Evolutionary conservation across 345 rosid species (phyloP).

Genomic region (Eucalyptus curtisii): DNA sequence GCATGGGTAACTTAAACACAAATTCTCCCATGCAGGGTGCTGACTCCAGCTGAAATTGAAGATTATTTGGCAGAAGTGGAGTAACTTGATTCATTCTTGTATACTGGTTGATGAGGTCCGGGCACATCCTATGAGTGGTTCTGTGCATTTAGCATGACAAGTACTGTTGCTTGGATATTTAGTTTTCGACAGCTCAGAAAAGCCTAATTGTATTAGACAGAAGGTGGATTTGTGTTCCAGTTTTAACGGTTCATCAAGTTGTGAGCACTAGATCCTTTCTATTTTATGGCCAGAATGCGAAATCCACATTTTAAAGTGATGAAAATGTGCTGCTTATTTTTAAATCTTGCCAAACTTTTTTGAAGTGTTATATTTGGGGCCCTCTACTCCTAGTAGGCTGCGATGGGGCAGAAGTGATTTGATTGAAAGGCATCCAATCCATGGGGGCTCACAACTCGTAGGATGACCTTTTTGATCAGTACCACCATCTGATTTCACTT

Average conservation of each 20-base stretch:
- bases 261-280: background rate
- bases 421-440: background rate
- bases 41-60: slow-evolving; percentile 70
- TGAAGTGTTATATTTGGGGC: background rate
- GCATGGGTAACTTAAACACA: background rate
- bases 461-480: background rate
- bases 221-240: background rate
- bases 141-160: background rate
- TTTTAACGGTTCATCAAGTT: background rate
- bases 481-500: background rate
- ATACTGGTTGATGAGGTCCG: background rate
- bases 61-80: slow-evolving; percentile 33
- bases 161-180: background rate
- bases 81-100: slow-evolving; percentile 6
- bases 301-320: background rate
- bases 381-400: background rate
- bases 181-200: background rate
- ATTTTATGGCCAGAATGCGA: background rate
- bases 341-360: background rate
- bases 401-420: background rate
- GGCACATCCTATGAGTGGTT: background rate
- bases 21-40: slow-evolving; percentile 35
- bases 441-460: background rate
- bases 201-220: background rate
- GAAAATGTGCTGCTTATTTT: background rate